These are phyloP conservation scores for Ashbya aceris DNA, from an alignment of 1,139 yeast species.

Conservation along the genomic window DNA sequence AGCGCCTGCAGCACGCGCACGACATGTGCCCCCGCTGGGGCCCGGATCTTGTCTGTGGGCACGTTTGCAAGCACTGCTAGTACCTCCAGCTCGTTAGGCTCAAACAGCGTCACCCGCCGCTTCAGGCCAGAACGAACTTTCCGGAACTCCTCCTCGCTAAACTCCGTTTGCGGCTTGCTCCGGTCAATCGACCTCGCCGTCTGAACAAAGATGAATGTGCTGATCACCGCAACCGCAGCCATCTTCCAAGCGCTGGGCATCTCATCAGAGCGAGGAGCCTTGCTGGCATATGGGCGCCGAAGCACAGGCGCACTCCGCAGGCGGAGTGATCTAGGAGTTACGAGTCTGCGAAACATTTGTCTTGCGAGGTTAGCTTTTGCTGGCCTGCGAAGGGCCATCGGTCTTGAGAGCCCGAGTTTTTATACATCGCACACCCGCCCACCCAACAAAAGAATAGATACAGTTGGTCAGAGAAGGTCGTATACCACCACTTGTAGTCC, in stretches of 20 bases:
- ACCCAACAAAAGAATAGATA: no score
- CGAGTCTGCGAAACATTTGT: not conserved
- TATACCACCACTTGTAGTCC: no score
- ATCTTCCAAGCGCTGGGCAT: conserved; percentile 43
- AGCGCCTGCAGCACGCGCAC: conserved; percentile 44
- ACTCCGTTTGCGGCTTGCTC: conserved; percentile 42
- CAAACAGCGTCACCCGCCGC: conserved; percentile 42
- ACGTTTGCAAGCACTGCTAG: conserved; percentile 13
- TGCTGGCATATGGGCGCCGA: not conserved
- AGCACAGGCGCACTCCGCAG: not conserved
- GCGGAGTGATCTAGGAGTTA: not conserved
- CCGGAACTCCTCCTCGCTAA: conserved; percentile 57
- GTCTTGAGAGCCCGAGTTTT: not conserved
- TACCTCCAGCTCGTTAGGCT: conserved; percentile 14
- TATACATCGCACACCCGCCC: not conserved
- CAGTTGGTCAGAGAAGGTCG: no score
- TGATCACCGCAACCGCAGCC: conserved; percentile 40
- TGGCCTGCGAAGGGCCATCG: no score
- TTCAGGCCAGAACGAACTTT: conserved; percentile 41
- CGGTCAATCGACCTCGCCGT: conserved; percentile 47
- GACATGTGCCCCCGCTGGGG: conserved; percentile 30
- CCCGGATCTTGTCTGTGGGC: conserved; percentile 24
- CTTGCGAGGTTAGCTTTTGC: not conserved
- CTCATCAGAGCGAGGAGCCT: conserved; percentile 13
- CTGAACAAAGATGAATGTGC: conserved; percentile 45